A percentile compares a stretch with the other conserved stretches of the same genome.
Evolutionary conservation across 2,329 filamentous ascomycete species (phyloP).

Genomic region (Allantophomopsis cytisporea): DNA sequence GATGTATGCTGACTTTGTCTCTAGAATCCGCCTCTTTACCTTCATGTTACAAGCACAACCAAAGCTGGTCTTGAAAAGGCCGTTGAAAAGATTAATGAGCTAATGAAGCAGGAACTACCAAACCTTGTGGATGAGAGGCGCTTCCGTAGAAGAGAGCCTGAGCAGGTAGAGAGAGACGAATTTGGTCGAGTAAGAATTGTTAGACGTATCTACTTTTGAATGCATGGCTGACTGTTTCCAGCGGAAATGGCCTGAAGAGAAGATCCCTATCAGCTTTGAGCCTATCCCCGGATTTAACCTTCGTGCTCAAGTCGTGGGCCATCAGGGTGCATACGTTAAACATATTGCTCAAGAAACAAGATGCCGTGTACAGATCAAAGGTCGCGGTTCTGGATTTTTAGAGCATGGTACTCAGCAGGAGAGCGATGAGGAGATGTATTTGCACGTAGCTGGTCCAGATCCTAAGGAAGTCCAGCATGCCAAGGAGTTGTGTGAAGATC

Average conservation of each 20-base stretch:
- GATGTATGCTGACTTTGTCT: too few species aligned
- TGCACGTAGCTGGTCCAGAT: conserved; percentile 89
- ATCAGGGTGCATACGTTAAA: conserved; percentile 91
- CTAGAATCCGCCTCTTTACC: conserved; percentile 84
- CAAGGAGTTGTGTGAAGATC: conserved; percentile 77
- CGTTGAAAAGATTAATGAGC: conserved; percentile 76
- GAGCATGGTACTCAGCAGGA: conserved; percentile 80
- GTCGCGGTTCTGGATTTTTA: conserved; percentile 85
- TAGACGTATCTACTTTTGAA: neutral
- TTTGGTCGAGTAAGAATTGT: conserved; percentile 59
- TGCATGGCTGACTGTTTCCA: conserved; percentile 22
- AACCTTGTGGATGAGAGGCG: conserved; percentile 90
- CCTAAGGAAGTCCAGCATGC: conserved; percentile 73
- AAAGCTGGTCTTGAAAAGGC: conserved; percentile 89
- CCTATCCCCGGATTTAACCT: conserved; percentile 91
- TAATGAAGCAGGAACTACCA: conserved; percentile 92
- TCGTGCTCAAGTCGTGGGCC: conserved; percentile 88
- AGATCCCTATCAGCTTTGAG: conserved; percentile 81
- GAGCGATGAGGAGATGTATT: conserved; percentile 91
- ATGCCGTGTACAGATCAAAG: conserved; percentile 96
- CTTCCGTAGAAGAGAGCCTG: conserved; percentile 70
- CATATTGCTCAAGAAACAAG: conserved; percentile 93
- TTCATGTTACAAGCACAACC: conserved; percentile 86
- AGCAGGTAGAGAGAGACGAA: conserved; percentile 78
- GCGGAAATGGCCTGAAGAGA: conserved; percentile 99